These are phyloP conservation scores for Eleusine indica DNA, from an alignment of 176 grass and related monocot species.

Conservation along the genomic window DNA sequence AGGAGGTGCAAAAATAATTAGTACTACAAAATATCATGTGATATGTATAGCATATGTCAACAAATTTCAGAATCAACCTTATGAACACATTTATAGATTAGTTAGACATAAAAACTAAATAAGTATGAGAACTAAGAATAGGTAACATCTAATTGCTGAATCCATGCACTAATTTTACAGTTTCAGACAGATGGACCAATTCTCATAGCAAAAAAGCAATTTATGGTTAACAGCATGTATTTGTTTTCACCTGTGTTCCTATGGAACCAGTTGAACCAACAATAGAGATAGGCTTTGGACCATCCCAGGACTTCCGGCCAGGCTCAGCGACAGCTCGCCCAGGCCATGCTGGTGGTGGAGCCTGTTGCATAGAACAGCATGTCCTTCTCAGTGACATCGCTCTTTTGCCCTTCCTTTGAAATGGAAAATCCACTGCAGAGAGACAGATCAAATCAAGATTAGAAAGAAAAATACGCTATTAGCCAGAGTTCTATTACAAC, in stretches of 20 bases:
- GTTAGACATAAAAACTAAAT: not conserved
- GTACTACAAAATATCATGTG: conserved; percentile 6
- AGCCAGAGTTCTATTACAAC: not conserved
- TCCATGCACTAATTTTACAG: not conserved
- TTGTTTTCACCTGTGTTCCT: conserved; percentile 81
- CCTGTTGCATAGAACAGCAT: conserved; percentile 66
- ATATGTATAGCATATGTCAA: not conserved
- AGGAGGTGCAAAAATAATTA: conserved; percentile 1
- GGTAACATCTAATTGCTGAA: not conserved
- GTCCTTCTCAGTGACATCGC: conserved; percentile 46
- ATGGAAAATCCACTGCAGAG: conserved; percentile 59
- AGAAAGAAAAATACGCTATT: not conserved
- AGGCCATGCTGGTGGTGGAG: conserved; percentile 83
- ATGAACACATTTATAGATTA: not conserved
- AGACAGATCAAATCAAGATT: conserved; percentile 19
- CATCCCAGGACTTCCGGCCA: conserved; percentile 68
- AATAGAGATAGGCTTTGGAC: conserved; percentile 87
- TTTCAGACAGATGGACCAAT: conserved; percentile 22
- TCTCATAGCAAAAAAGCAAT: conserved; percentile 4
- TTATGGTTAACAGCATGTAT: conserved; percentile 5
- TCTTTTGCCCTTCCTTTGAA: conserved; percentile 62
- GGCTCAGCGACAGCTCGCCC: conserved; percentile 74
- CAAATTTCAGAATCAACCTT: conserved; percentile 10
- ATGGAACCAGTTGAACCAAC: conserved; percentile 96
- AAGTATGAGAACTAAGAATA: not conserved